phyloP scores from a whole-genome alignment of 2,329 filamentous ascomycete genomes.

The Leptographium wingfieldii region DNA sequence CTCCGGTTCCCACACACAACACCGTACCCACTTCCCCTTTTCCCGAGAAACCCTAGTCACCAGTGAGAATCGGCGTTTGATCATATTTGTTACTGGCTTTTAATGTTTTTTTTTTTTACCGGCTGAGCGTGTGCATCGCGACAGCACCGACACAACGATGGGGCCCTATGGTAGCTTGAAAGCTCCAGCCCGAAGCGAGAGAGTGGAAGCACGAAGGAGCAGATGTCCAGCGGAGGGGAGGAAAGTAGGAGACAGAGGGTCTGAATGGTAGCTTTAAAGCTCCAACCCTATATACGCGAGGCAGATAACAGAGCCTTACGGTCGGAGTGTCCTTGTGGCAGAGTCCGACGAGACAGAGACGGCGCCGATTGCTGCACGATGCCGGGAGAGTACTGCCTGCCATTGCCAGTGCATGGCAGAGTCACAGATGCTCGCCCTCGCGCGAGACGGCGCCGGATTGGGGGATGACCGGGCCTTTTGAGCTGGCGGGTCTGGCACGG shows the following conservation, averaged over 20 bases:
- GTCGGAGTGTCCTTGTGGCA: background rate
- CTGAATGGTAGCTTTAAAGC: conserved; percentile 38
- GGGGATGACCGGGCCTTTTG: background rate
- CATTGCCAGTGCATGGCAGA: conserved; percentile 6
- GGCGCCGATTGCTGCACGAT: background rate
- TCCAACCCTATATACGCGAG: conserved; percentile 25
- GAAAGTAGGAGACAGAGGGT: conserved; percentile 20
- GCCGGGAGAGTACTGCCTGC: background rate
- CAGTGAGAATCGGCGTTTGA: conserved; percentile 18
- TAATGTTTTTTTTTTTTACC: conserved; percentile 1
- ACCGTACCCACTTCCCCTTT: background rate
- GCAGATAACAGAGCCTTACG: background rate
- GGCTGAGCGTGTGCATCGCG: conserved; percentile 12
- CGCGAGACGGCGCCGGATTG: background rate
- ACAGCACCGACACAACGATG: conserved; percentile 14
- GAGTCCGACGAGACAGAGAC: background rate
- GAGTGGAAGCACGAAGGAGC: background rate
- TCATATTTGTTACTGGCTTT: conserved; percentile 17
- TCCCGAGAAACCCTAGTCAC: background rate
- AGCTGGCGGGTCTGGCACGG: background rate
- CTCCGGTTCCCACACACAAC: background rate
- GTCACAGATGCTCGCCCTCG: background rate
- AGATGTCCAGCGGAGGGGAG: background rate
- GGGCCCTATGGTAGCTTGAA: conserved; percentile 52
- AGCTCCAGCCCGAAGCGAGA: conserved; percentile 42